These are phyloP conservation scores for Sphagnum tenellum DNA, from an alignment of 225 moss, liverwort and hornwort species.

Conservation along the genomic window DNA sequence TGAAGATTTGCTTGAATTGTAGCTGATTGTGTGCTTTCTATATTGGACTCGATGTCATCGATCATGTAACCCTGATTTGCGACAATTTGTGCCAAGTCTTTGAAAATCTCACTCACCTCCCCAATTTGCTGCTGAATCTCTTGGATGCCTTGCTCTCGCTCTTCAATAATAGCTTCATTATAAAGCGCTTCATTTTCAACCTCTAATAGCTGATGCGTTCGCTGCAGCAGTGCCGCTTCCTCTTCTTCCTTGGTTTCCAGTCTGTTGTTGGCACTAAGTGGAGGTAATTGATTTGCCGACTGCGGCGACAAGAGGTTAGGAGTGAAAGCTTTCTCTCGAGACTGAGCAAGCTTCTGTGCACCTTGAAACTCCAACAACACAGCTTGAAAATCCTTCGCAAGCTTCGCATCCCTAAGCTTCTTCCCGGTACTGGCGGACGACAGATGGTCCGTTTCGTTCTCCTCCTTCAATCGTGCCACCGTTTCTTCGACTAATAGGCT, in stretches of 20 bases:
- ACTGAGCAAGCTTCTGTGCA: conserved; percentile 70
- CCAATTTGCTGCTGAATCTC: conserved; percentile 98
- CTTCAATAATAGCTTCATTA: conserved; percentile 81
- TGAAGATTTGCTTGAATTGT: conserved; percentile 91
- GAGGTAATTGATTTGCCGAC: no score
- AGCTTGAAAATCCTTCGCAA: conserved; percentile 90
- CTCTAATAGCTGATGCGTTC: conserved; percentile 13
- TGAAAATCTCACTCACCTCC: conserved; percentile 95
- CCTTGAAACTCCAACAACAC: conserved; percentile 86
- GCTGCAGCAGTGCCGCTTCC: conserved; percentile 14
- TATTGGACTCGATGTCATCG: conserved; percentile 91
- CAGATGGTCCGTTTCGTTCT: conserved; percentile 32
- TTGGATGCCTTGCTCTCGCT: conserved; percentile 86
- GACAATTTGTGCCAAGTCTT: conserved; percentile 76
- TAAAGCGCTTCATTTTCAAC: conserved; percentile 29
- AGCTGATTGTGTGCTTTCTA: conserved; percentile 80
- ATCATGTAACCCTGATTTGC: conserved; percentile 44
- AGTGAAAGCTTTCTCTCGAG: conserved; percentile 61
- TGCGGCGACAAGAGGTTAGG: conserved; percentile 22
- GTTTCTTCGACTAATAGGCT: conserved; percentile 50
- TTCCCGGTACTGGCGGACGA: conserved; percentile 43
- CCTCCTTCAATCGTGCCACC: conserved; percentile 41
- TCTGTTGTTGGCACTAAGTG: no score
- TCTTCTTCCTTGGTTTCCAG: conserved; percentile 6
- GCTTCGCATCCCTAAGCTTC: conserved; percentile 92